Evolutionary conservation across 768 basidiomycete species (phyloP).

Genomic region (Mycena epipterygia): DNA sequence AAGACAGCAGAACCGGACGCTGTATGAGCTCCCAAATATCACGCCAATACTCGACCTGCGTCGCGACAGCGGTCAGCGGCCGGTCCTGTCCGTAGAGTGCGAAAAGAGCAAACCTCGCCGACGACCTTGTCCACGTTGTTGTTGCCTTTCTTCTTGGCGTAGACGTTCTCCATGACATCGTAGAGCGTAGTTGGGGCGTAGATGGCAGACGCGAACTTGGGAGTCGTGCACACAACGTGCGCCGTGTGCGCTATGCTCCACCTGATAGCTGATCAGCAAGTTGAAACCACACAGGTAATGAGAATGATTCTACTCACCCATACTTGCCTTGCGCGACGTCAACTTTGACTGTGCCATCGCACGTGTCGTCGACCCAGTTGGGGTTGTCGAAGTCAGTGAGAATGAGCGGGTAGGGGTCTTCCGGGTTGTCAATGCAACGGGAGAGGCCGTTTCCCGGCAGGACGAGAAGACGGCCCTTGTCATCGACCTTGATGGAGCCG

Average conservation of each 20-base stretch:
- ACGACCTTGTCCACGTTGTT: neutral
- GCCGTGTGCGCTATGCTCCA: conserved; percentile 28
- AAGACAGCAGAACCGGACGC: conserved; percentile 41
- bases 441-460: conserved; percentile 45
- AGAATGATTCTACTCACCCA: neutral
- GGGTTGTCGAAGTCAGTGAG: conserved; percentile 46
- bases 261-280: neutral
- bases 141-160: conserved; percentile 33
- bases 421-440: conserved; percentile 30
- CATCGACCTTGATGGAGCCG: conserved; percentile 42
- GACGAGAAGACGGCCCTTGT: conserved; percentile 47
- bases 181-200: conserved; percentile 47
- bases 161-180: conserved; percentile 48
- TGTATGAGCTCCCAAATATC: conserved; percentile 49
- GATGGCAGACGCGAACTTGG: conserved; percentile 48
- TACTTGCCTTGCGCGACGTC: conserved; percentile 29
- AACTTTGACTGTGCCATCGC: conserved; percentile 48
- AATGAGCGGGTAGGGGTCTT: conserved; percentile 40
- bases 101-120: conserved; percentile 8
- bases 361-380: conserved; percentile 52
- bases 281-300: neutral
- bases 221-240: conserved; percentile 43
- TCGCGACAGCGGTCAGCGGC: conserved; percentile 25
- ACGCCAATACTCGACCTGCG: conserved; percentile 40
- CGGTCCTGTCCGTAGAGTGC: neutral